Percentiles rank a stretch among this genome's conserved stretches.
Evolutionary conservation across 2,329 filamentous ascomycete species (phyloP).

Genomic region (Botrytis deweyae): DNA sequence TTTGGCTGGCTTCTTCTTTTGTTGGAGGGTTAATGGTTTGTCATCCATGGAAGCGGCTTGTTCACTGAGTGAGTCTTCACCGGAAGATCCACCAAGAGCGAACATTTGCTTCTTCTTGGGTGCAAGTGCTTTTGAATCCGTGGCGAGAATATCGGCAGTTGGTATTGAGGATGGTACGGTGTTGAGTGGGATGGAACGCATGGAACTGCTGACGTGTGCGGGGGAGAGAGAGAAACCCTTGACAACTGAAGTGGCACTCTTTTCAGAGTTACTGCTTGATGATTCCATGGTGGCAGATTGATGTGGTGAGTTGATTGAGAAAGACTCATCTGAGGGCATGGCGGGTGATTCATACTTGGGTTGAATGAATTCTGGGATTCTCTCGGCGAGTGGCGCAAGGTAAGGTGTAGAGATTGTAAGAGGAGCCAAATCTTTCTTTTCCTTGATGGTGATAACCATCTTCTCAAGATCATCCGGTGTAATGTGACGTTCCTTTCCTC

Average conservation of each 20-base stretch:
- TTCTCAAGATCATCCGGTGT: slow-evolving; percentile 91
- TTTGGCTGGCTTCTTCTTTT: slow-evolving; percentile 56
- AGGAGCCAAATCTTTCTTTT: slow-evolving; percentile 68
- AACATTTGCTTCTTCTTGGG: slow-evolving; percentile 61
- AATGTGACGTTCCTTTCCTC: slow-evolving; percentile 80
- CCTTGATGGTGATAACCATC: slow-evolving; percentile 89
- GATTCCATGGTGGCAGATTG: slow-evolving; percentile 46
- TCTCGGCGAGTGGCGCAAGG: slow-evolving; percentile 42
- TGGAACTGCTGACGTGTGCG: slow-evolving; percentile 67
- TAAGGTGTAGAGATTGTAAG: slow-evolving; percentile 45
- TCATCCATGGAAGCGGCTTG: slow-evolving; percentile 35
- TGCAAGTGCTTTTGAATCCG: slow-evolving; percentile 59
- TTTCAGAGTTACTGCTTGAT: slow-evolving; percentile 34
- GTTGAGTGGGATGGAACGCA: slow-evolving; percentile 49
- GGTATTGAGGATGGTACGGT: slow-evolving; percentile 43
- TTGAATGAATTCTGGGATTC: neutral
- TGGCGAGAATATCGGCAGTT: slow-evolving; percentile 52
- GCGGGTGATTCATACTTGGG: slow-evolving; percentile 52
- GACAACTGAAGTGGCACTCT: slow-evolving; percentile 62
- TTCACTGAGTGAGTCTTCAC: slow-evolving; percentile 41
- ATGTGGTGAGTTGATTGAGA: slow-evolving; percentile 32
- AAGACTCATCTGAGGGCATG: slow-evolving; percentile 32
- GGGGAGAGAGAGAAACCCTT: slow-evolving; percentile 89
- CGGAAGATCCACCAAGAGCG: slow-evolving; percentile 44
- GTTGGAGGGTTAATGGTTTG: slow-evolving; percentile 27